Evolutionary conservation across 1,139 yeast genomes (phyloP), one percentile per base, ranked within the genome.

Genomic region (Taphrina flavorubra): DNA sequence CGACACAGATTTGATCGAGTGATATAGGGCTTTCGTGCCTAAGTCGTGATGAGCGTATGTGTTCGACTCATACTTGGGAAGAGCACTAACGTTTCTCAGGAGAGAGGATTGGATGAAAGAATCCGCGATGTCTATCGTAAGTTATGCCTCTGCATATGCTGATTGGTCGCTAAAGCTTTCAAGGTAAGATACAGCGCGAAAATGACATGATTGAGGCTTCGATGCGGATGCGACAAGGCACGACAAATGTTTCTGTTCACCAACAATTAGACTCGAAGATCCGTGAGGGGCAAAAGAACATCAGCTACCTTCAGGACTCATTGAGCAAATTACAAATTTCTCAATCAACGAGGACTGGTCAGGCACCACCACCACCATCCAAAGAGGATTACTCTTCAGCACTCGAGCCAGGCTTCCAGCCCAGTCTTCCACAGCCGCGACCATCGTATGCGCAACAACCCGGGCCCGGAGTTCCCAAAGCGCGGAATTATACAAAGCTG

Each of bases 241-340:
- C 98, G 25, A 79, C 82, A 72, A 94, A 94, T 78, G 82, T 88
- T 25, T 86, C 85, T 72, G 97, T 92, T 63, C 92, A 92, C 74
- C 96, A 91, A 76, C 86, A 89, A 77, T 92, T 98, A 81, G 92
- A 91, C 78, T 87, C 92, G 47, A 91, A 88, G 75, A 92, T 94
- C 74, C 83, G 95, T 72, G 98, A 94, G 75, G 92, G 97, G 1
- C 92, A 91, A 75, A 87, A 90, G 72, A 92, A 92, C 78, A 89
- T 94, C 73, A 94, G 90, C 74, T 94, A 92, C 75, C 83, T 94
- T 72, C 89, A 88, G 75, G 90, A 90, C 70, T 87, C 94, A 7
- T 81, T 94, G 75, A 82, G 83, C 64, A 89, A 89, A 73, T 80
- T 92, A 68, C 82, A 84, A 69, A 55, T 69, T 37, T 68, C 57